phyloP scores from a whole-genome alignment of 2,329 filamentous ascomycete species.

The Epichloe baconii region DNA sequence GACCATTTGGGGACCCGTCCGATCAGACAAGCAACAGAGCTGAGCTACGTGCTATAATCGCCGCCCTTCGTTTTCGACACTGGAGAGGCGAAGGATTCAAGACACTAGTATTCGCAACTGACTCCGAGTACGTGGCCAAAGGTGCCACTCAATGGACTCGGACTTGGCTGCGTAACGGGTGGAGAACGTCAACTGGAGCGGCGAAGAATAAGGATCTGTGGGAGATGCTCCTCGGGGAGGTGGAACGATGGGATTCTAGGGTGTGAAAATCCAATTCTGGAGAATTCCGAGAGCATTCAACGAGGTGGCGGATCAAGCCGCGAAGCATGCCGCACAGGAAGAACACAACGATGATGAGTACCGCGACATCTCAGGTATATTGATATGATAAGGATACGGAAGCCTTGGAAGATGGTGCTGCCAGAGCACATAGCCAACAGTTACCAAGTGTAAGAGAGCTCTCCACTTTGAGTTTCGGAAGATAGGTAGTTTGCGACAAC shows the following conservation, averaged over 20 bases:
- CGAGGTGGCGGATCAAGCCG: neutral
- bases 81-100: neutral
- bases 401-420: neutral
- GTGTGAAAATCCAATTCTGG: neutral
- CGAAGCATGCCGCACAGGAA: neutral
- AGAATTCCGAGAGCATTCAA: neutral
- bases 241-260: neutral
- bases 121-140: neutral
- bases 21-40: neutral
- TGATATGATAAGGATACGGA: neutral
- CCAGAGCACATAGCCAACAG: neutral
- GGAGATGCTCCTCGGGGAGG: neutral
- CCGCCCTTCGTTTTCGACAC: neutral
- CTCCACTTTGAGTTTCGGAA: too few species aligned
- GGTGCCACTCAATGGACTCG: neutral
- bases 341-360: neutral
- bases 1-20: neutral
- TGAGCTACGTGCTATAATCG: neutral
- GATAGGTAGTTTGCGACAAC: too few species aligned
- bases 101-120: neutral
- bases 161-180: neutral
- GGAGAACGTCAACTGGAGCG: neutral
- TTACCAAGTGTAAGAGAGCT: too few species aligned
- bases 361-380: rapidly evolving
- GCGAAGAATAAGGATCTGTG: neutral